Evolutionary conservation across 2,329 filamentous ascomycete species (phyloP), one percentile per base, ranked within the genome.

Genomic region (Colletotrichum sp.): DNA sequence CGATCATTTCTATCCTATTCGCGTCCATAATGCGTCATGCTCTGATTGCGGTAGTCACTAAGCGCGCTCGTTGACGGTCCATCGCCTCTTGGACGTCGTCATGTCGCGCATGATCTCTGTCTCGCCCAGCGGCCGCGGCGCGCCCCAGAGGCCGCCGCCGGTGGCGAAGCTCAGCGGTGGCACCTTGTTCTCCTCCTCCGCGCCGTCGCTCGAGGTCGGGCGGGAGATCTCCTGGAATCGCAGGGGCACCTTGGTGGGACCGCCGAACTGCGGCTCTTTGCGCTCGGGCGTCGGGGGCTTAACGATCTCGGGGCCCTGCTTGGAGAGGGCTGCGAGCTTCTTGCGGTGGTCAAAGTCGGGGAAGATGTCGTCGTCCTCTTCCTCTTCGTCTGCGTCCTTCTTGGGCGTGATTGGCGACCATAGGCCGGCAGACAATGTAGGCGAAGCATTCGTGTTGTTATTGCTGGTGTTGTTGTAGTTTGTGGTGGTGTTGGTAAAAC

Each of bases 51-150:
- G n/a, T 52, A 52, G 43, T 52, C 0, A 4, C 34, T 75, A 75
- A 18, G 77, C 77, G 32, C 81, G 85, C 78, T 92, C 90, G 61
- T 86, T 90, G 6, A 91, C 86, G 26, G 90, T 91, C 90, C 90
- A 92, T 28, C 90, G 85, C 68, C 90, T 82, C 82, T 91, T 92
- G 2, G 85, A 83, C 24, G 85, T 83, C 39, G 84, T 86, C 72
- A 86, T 73, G 72, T 91, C 90, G 8, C 87, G 84, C 34, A 85
- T 82, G 21, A 75, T 70, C 69, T 90, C 89, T 1, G 86, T 87
- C 57, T 88, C 85, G 9, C 84, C 86, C 16, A 86, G 83, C 24
- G 88, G 85, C 67, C 83, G 82, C 4, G 87, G 86, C 12, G 85
- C 78, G 6, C 86, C 86, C 88, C 86, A 89, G 4, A 86, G 84